A percentile compares a stretch with the other conserved stretches of the same genome.
These are phyloP conservation scores for Entophlyctis helioformis DNA, from an alignment of 192 early-diverging fungal genomes.

Conservation along the genomic window DNA sequence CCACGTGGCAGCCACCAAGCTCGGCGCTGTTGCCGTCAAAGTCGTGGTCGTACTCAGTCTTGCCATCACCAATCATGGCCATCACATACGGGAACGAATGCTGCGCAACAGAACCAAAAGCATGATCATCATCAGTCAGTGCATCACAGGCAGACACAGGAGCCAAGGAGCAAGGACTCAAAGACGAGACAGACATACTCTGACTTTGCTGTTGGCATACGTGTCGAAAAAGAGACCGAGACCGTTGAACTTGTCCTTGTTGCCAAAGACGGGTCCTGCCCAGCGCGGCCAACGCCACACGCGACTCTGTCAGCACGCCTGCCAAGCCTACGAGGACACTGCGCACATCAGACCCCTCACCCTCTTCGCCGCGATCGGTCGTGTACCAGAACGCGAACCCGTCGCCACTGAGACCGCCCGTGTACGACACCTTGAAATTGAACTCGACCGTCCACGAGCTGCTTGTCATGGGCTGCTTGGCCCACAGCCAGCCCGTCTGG, in stretches of 20 bases:
- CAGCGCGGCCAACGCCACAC: no score
- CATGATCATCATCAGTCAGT: neutral
- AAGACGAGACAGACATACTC: slow-evolving; percentile 10
- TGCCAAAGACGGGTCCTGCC: slow-evolving; percentile 82
- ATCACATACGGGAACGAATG: slow-evolving; percentile 78
- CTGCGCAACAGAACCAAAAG: slow-evolving; percentile 11
- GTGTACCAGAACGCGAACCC: slow-evolving; percentile 96
- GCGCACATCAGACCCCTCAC: slow-evolving; percentile 9
- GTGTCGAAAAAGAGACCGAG: slow-evolving; percentile 96
- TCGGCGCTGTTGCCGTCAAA: slow-evolving; percentile 69
- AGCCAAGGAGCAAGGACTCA: neutral
- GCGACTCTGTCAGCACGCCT: no score
- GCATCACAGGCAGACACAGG: neutral
- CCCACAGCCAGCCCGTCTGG: slow-evolving; percentile 77
- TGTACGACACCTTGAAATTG: slow-evolving; percentile 78
- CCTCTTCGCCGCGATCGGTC: slow-evolving; percentile 38
- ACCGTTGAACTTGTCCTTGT: slow-evolving; percentile 73
- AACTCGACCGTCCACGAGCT: slow-evolving; percentile 78
- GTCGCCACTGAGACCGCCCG: slow-evolving; percentile 76
- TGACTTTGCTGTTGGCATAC: slow-evolving; percentile 69
- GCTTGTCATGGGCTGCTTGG: slow-evolving; percentile 51
- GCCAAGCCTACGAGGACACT: slow-evolving; percentile 20
- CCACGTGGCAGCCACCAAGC: slow-evolving; percentile 37
- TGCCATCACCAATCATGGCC: slow-evolving; percentile 89
- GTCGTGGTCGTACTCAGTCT: slow-evolving; percentile 69